phyloP scores from a whole-genome alignment of 306 rosid genomes.

The Acacia confusa region DNA sequence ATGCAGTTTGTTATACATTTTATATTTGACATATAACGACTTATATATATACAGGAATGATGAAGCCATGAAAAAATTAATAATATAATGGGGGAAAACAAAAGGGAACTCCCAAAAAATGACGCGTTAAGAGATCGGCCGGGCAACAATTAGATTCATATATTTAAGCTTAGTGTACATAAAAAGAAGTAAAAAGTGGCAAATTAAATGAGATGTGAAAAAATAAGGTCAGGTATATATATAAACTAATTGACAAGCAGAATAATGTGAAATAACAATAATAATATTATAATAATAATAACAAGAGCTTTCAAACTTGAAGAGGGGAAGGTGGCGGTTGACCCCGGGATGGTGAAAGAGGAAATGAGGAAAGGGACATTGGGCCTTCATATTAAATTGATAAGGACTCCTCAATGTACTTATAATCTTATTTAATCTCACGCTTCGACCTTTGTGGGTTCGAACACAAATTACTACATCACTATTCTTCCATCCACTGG shows the following conservation, averaged over 20 bases:
- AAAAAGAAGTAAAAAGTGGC: neutral
- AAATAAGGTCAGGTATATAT: no score
- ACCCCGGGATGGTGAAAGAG: neutral
- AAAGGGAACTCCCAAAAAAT: neutral
- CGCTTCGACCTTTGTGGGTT: neutral
- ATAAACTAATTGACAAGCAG: no score
- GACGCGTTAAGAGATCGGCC: neutral
- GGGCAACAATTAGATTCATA: neutral
- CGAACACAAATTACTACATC: neutral
- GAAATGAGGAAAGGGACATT: neutral
- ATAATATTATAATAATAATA: no score
- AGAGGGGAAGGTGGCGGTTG: neutral
- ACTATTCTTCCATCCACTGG: neutral
- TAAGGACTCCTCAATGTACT: neutral
- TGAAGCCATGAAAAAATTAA: neutral
- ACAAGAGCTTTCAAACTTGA: neutral
- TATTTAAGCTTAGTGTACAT: no score
- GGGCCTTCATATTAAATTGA: neutral
- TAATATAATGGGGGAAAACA: neutral
- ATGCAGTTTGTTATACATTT: no score
- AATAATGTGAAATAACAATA: no score
- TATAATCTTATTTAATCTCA: neutral
- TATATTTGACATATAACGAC: no score
- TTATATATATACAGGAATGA: no score
- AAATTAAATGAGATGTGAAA: no score